Evolutionary conservation across 2,329 filamentous ascomycete genomes (phyloP).

Genomic region (Pyricularia grisea): DNA sequence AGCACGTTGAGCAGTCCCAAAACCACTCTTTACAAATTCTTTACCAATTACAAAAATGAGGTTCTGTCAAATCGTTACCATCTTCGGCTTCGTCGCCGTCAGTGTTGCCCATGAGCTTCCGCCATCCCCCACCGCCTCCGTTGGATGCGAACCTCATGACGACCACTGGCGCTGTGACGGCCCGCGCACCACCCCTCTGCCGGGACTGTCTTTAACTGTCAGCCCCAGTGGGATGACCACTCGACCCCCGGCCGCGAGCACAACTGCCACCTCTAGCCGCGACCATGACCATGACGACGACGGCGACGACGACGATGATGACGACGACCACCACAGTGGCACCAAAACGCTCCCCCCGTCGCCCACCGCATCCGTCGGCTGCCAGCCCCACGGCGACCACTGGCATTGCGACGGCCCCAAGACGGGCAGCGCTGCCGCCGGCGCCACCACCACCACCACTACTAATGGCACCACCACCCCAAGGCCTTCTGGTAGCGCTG

Average conservation of each 20-base stretch:
- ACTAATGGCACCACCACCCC: not conserved
- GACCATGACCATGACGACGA: no score
- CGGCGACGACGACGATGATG: no score
- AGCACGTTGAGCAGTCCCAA: no score
- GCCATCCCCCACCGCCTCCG: slow-evolving; percentile 23
- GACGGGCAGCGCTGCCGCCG: not conserved
- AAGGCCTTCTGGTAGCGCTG: not conserved
- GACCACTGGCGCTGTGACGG: slow-evolving; percentile 26
- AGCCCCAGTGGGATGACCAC: no score
- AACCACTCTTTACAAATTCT: not conserved
- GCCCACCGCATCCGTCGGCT: slow-evolving; percentile 23
- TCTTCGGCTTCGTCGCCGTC: slow-evolving; percentile 4
- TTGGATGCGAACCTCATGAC: slow-evolving; percentile 25
- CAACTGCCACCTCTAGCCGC: no score
- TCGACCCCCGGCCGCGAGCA: no score
- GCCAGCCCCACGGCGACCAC: slow-evolving; percentile 29
- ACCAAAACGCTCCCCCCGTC: slow-evolving; percentile 12
- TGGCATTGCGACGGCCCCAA: slow-evolving; percentile 17
- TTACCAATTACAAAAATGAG: slow-evolving; percentile 1
- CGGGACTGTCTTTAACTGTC: no score
- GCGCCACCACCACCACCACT: slow-evolving; percentile 1
- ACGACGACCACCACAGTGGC: no score
- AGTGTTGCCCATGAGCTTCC: slow-evolving; percentile 10
- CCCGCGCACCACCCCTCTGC: not conserved
- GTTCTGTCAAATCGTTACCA: slow-evolving; percentile 4